Conservation (phyloP, 352 stramenopile genomes). For the Globisporangium radiosum region DNA sequence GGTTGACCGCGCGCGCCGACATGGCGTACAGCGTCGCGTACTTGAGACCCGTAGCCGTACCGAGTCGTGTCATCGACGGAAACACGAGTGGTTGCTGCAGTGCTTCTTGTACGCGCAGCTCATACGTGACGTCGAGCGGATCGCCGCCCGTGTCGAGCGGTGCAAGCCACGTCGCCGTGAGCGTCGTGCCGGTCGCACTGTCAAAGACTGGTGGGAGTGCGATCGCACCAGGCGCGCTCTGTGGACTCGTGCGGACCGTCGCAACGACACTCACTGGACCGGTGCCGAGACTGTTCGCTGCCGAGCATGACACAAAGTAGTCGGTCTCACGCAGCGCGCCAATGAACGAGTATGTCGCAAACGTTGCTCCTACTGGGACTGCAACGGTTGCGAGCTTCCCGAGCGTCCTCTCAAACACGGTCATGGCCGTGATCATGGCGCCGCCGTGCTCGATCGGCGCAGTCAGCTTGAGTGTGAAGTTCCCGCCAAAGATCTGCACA, state of each 20-base stretch:
- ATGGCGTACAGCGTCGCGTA: slow-evolving; percentile 32
- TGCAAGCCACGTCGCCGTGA: slow-evolving; percentile 26
- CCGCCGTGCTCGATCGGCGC: slow-evolving; percentile 41
- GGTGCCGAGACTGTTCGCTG: slow-evolving; percentile 34
- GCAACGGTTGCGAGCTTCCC: slow-evolving; percentile 18
- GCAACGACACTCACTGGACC: slow-evolving; percentile 16
- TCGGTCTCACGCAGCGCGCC: slow-evolving; percentile 21
- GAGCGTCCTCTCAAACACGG: slow-evolving; percentile 30
- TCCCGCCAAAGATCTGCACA: slow-evolving; percentile 43
- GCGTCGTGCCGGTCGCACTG: slow-evolving; percentile 24
- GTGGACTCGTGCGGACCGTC: slow-evolving; percentile 21
- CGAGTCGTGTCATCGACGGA: slow-evolving; percentile 6
- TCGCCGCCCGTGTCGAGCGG: slow-evolving; percentile 43
- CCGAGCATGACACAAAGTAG: slow-evolving; percentile 34
- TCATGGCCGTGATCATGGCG: slow-evolving; percentile 22
- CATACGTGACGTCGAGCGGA: slow-evolving; percentile 19
- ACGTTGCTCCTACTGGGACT: neutral
- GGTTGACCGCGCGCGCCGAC: slow-evolving; percentile 30
- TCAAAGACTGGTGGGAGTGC: slow-evolving; percentile 18
- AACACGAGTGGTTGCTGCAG: neutral
- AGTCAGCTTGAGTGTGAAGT: slow-evolving; percentile 41
- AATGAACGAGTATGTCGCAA: slow-evolving; percentile 21
- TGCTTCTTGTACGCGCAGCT: slow-evolving; percentile 17
- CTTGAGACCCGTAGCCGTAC: slow-evolving; percentile 18
- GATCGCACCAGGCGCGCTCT: slow-evolving; percentile 32